These are phyloP conservation scores for Litsea cubeba DNA, from an alignment of 164 flowering plant species.

Conservation along the genomic window DNA sequence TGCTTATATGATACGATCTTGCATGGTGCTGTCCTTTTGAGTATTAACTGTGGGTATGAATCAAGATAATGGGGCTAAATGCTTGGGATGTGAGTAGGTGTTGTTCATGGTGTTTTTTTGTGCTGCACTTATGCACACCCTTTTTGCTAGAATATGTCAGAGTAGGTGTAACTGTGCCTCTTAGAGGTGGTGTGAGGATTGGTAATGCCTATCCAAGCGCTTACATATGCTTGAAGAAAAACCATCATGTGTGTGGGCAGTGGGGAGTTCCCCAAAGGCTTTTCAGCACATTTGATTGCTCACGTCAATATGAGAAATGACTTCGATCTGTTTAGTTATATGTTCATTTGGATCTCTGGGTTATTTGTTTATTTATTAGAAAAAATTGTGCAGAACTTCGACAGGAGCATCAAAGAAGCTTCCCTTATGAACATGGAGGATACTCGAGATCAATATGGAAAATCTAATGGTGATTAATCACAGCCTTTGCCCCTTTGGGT, in stretches of 20 bases:
- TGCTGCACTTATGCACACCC: neutral
- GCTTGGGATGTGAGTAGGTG: neutral
- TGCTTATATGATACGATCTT: neutral
- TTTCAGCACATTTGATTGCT: neutral
- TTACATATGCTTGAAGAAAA: neutral
- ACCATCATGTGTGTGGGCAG: neutral
- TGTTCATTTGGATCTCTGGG: neutral
- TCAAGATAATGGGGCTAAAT: neutral
- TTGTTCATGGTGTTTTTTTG: neutral
- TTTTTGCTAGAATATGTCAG: neutral
- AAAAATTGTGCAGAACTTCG: neutral
- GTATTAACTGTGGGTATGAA: neutral
- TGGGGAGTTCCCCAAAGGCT: neutral
- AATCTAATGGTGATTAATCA: constrained; percentile 21
- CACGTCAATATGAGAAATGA: neutral
- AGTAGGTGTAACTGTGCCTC: neutral
- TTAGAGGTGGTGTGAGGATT: neutral
- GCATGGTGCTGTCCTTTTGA: neutral
- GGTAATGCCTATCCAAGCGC: neutral
- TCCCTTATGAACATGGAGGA: constrained; percentile 33
- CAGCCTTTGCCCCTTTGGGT: neutral
- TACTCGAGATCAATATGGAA: constrained; percentile 30
- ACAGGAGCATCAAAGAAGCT: neutral
- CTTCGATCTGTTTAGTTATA: neutral
- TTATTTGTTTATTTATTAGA: neutral